Conservation (phyloP, 768 basidiomycete species). For the Boletus vermiculosoides region DNA sequence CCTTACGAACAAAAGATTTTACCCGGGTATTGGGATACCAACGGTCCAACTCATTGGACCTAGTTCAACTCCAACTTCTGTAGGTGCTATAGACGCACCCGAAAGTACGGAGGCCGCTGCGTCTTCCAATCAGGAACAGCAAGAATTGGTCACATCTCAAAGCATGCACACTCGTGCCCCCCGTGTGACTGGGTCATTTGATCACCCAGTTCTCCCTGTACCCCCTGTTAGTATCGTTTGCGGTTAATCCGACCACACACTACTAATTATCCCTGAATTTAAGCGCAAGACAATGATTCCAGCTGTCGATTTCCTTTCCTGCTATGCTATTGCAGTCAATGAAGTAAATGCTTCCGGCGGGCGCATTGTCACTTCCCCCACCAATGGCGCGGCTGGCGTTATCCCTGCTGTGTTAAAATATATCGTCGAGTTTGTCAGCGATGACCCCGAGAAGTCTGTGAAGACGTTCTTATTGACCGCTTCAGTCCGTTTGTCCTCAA, state of each 20-base stretch:
- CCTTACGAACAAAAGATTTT: slow-evolving; percentile 42
- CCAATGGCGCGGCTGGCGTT: slow-evolving; percentile 91
- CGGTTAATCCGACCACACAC: background rate
- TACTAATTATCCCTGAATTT: slow-evolving; percentile 1
- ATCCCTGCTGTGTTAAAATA: slow-evolving; percentile 93
- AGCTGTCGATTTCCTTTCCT: slow-evolving; percentile 89
- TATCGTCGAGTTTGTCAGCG: slow-evolving; percentile 86
- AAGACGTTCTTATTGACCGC: slow-evolving; percentile 90
- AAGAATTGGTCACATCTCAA: slow-evolving; percentile 2
- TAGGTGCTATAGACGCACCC: slow-evolving; percentile 28
- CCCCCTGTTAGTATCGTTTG: slow-evolving; percentile 60
- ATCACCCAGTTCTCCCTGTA: slow-evolving; percentile 79
- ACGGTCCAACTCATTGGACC: slow-evolving; percentile 37
- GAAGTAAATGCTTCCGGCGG: slow-evolving; percentile 94
- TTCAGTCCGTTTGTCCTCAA: slow-evolving; percentile 47
- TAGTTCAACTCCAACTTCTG: slow-evolving; percentile 13
- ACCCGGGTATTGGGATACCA: slow-evolving; percentile 45
- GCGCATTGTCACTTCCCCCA: slow-evolving; percentile 91
- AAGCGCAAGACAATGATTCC: slow-evolving; percentile 86
- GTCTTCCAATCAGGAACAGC: slow-evolving; percentile 1
- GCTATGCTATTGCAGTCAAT: slow-evolving; percentile 93
- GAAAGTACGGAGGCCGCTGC: background rate
- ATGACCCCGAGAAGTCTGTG: slow-evolving; percentile 85
- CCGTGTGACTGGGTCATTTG: slow-evolving; percentile 69
- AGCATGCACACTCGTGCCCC: slow-evolving; percentile 26